These are phyloP conservation scores for Apiospora sp. DNA, from an alignment of 2,329 filamentous ascomycete genomes.

Conservation along the genomic window DNA sequence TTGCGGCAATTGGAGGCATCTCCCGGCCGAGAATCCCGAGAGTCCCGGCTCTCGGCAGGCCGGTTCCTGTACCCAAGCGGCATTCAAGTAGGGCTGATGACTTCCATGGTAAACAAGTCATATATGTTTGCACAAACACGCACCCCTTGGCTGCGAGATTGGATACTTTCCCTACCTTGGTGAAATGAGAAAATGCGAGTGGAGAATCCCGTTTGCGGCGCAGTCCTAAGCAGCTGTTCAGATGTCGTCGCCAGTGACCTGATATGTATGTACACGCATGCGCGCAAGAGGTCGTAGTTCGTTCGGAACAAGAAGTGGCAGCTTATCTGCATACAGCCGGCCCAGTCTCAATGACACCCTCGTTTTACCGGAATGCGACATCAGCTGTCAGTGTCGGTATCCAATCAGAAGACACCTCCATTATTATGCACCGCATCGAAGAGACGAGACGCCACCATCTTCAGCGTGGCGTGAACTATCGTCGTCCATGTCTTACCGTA, in stretches of 20 bases:
- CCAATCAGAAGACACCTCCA: neutral
- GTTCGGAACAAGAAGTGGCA: neutral
- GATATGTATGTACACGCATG: neutral
- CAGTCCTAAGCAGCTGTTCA: neutral
- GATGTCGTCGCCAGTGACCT: neutral
- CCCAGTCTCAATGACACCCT: neutral
- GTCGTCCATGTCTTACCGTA: neutral
- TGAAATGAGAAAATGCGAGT: neutral
- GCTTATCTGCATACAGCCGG: neutral
- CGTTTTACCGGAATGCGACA: neutral
- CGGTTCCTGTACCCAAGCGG: neutral
- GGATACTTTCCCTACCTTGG: neutral
- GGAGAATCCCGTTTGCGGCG: neutral
- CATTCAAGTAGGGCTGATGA: neutral
- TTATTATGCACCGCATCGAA: neutral
- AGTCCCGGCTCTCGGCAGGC: neutral
- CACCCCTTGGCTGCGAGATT: neutral
- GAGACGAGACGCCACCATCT: neutral
- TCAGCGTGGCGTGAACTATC: neutral
- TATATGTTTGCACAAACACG: neutral
- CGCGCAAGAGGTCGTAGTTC: neutral
- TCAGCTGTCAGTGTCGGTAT: constrained; percentile 5
- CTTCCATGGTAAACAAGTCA: too few species aligned
- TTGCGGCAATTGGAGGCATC: too few species aligned
- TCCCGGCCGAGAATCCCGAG: neutral